Conservation (phyloP, 2,329 filamentous ascomycete genomes). For the Cercospora zeae-maydis region DNA sequence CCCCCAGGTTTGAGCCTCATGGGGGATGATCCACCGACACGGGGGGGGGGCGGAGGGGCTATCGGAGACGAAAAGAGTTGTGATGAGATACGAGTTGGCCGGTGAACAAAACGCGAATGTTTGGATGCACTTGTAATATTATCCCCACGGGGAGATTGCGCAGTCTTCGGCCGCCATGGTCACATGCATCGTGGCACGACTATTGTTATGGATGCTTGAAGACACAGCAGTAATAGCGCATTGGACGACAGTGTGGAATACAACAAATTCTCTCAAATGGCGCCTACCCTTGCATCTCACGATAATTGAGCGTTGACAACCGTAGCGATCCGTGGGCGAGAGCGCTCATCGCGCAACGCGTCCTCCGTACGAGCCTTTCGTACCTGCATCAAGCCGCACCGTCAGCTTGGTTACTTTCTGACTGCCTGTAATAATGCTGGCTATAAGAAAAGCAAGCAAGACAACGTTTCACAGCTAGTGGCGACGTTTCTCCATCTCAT, state of each 20-base stretch:
- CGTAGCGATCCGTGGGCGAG: too few species aligned
- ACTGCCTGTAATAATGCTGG: neutral
- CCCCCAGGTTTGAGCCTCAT: neutral
- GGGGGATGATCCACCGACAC: neutral
- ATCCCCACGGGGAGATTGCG: conserved; percentile 1
- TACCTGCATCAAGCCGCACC: conserved; percentile 1
- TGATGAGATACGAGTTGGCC: conserved; percentile 4
- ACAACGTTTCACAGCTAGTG: neutral
- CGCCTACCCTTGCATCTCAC: neutral
- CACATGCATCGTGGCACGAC: neutral
- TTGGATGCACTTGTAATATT: conserved; percentile 7
- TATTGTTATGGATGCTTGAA: conserved; percentile 1
- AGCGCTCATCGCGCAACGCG: too few species aligned
- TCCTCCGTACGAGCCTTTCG: neutral
- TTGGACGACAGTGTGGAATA: conserved; percentile 7
- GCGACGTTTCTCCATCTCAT: neutral
- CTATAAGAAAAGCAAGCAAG: neutral
- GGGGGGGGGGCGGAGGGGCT: too few species aligned
- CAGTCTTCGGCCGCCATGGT: neutral
- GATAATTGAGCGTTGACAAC: too few species aligned
- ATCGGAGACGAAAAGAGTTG: neutral
- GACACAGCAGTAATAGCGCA: conserved; percentile 5
- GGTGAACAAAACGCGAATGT: neutral
- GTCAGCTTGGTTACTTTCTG: neutral
- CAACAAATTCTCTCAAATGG: neutral